Base-by-base conservation (phyloP, 257 asterid genomes). In the Gynochthodes officinalis region DNA sequence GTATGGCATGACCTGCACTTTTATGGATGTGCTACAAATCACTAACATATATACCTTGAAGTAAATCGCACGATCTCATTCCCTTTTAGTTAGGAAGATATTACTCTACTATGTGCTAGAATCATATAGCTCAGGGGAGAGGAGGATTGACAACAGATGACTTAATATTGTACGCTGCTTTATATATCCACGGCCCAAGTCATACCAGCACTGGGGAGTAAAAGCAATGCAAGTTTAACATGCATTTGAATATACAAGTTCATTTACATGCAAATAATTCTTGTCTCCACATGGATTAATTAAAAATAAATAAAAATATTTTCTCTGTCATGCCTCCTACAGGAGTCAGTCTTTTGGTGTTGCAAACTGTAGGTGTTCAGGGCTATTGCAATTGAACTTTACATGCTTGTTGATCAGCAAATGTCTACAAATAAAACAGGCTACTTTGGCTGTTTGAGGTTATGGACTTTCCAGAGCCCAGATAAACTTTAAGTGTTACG, bases 1-100 rank as follows among this genome's bases (percentile, higher is more conserved):
- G 81, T 64, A 88, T 76, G 68, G 75, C 76, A 67, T 81, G 76
- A 58, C 87, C 96, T 88, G 76, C 81, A 84, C 46, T 54, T 62
- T 23, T 43, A 25, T 39, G 59, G 12, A 62, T 28, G 55, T 14
- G 11, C n/a, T 42, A 39, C 4, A 30, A 64, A 5, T 42, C 30
- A 2, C 18, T 16, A 64, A 30, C 27, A 62, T 64, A 37, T 42
- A 27, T 42, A 32, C 32, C 42, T 40, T 7, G 12, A 13, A 12
- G 0, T 2, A 21, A 74, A 25, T 54, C 12, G 42, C 13, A 27
- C 5, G 7, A n/a, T n/a, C n/a, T n/a, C n/a, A n/a, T n/a, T 37
- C 70, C 35, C 13, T 19, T 60, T 30, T 35, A 23, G n/a, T 48
- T 54, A 40, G 44, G 5, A 25, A 42, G n/a, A 54, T 5, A 18